Evolutionary conservation across 148 eudicot species (phyloP).

Genomic region (Dysphania ambrosioides): DNA sequence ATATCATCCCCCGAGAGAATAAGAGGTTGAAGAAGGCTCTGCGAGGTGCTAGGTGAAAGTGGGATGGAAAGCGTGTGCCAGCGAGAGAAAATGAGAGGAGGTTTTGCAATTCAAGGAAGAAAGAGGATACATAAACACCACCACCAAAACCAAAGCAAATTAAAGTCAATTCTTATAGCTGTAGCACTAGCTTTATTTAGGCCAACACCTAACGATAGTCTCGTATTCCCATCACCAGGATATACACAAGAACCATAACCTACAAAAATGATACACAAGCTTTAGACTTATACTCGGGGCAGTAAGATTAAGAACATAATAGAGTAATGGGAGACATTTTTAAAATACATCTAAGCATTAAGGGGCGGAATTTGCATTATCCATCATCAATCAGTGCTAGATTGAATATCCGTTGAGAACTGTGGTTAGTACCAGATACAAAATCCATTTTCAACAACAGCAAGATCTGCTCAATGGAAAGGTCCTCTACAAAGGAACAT

Average conservation of each 20-base stretch:
- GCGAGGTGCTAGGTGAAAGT: neutral
- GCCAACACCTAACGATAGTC: slow-evolving; percentile 25
- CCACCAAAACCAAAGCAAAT: slow-evolving; percentile 10
- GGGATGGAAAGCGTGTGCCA: neutral
- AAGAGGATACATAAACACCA: slow-evolving; percentile 13
- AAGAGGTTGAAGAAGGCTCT: neutral
- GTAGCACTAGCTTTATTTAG: neutral
- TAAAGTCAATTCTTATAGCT: slow-evolving; percentile 6
- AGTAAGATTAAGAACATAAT: neutral
- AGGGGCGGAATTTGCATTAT: too few species aligned
- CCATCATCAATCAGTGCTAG: too few species aligned
- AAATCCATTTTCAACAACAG: too few species aligned
- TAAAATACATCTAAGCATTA: too few species aligned
- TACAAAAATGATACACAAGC: slow-evolving; percentile 14
- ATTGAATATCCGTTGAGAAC: too few species aligned
- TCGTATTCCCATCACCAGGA: slow-evolving; percentile 44
- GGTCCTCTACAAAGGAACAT: too few species aligned
- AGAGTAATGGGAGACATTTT: neutral
- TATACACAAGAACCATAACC: slow-evolving; percentile 58
- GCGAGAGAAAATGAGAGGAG: neutral
- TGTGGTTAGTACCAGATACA: too few species aligned
- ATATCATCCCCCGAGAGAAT: too few species aligned
- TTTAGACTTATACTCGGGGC: neutral
- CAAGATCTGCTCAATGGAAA: too few species aligned
- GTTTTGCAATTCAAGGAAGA: slow-evolving; percentile 8